Percentiles rank a stretch among this genome's conserved stretches.
phyloP scores from a whole-genome alignment of 2,329 filamentous ascomycete species.

The Aspergillus piperis region DNA sequence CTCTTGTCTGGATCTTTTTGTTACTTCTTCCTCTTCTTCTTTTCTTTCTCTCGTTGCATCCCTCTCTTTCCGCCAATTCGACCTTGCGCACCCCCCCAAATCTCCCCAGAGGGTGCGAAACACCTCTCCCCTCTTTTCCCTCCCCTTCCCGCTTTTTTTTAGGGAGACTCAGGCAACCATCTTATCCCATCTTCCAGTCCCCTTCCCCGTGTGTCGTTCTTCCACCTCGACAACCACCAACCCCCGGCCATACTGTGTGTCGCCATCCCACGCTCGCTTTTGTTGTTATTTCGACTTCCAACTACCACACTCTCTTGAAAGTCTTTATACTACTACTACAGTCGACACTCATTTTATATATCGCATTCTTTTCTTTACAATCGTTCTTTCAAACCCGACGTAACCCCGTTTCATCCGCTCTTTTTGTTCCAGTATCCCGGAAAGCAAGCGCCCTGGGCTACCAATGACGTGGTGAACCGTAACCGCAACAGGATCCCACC shows the following conservation, averaged over 20 bases:
- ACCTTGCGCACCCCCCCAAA: not conserved
- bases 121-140: not conserved
- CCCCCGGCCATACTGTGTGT: constrained; percentile 35
- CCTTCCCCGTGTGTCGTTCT: constrained; percentile 7
- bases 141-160: constrained; percentile 4
- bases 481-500: constrained; percentile 15
- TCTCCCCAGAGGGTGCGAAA: constrained; percentile 11
- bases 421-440: constrained; percentile 16
- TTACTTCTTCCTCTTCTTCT: constrained; percentile 1
- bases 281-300: constrained; percentile 15
- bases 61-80: constrained; percentile 3
- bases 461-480: constrained; percentile 28
- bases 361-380: constrained; percentile 13
- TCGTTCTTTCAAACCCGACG: constrained; percentile 18
- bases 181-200: constrained; percentile 5
- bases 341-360: constrained; percentile 17
- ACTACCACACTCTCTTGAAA: constrained; percentile 18
- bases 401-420: constrained; percentile 17
- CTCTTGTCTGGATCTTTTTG: constrained; percentile 7
- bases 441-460: constrained; percentile 9
- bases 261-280: constrained; percentile 35
- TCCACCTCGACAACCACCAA: constrained; percentile 3
- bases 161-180: constrained; percentile 15
- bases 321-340: constrained; percentile 17
- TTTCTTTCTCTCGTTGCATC: constrained; percentile 12